Base-by-base conservation (phyloP, 2,329 filamentous ascomycete species). In the Dothiorella sarmentorum region DNA sequence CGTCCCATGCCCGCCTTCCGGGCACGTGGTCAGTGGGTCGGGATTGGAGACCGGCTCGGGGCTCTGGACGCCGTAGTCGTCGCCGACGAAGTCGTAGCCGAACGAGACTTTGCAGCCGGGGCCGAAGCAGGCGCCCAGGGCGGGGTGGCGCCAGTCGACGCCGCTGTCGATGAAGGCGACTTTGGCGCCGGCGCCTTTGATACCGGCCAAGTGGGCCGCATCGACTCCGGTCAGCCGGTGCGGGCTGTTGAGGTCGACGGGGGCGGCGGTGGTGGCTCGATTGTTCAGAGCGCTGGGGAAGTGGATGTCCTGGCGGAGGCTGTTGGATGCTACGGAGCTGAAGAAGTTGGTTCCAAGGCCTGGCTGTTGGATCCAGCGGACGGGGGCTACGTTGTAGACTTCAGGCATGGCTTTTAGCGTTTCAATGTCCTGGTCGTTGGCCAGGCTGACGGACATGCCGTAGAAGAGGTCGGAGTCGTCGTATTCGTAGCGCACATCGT, bases 101-200 rank as follows among this genome's bases (percentile, higher is more conserved):
- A 78, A 81, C 3, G 76, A 75, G 20, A 88, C 81, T 38, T 86
- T 73, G 63, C 80, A 86, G n/a, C 78, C 82, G 1, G 75, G 64
- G 2, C 85, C 85, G 66, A 86, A 87, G 66, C 85, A 85, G 51
- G 83, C 84, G 40, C 85, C 85, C 0, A 88, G 78, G 24, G 83
- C 83, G 2, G 84, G 82, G 65, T 88, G 85, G 0, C 73, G 78
- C 66, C 86, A 87, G 66, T 88, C 85, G 49, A 85, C 27, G 3
- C 75, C 75, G 26, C 68, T 72, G 60, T 78, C 75, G 49, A 79
- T 67, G 29, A 80, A 66, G 9, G 69, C 78, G 20, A 81, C 69
- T 24, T 71, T 73, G 33, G 78, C 65, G 1, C 78, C 78, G 29
- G 76, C 72, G 20, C 79, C 79, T 1, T 73, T 78, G 26, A 76